Percentiles rank a stretch among this genome's conserved stretches.
phyloP scores from a whole-genome alignment of 164 flowering plant genomes.

The Umbilicus rupestris region DNA sequence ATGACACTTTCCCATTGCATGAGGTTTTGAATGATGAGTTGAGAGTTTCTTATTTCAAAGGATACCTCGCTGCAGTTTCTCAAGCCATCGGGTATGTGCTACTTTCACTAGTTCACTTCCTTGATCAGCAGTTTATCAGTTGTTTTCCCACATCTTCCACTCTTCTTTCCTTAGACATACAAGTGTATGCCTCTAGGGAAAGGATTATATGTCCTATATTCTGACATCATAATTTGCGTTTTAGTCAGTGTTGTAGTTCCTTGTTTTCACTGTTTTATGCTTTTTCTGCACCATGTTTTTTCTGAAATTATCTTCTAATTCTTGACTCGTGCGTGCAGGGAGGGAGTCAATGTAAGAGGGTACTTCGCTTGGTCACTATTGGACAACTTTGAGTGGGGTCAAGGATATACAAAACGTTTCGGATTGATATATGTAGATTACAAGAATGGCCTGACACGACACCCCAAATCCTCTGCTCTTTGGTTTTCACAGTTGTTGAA shows the following conservation, averaged over 20 bases:
- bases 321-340: too few relatives aligned
- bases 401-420: slow-evolving; percentile 85
- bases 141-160: neutral
- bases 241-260: too few relatives aligned
- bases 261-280: too few relatives aligned
- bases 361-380: slow-evolving; percentile 87
- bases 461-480: slow-evolving; percentile 78
- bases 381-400: slow-evolving; percentile 84
- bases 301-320: neutral
- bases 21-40: slow-evolving; percentile 73
- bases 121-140: neutral
- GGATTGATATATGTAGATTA: slow-evolving; percentile 78
- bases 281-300: too few relatives aligned
- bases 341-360: slow-evolving; percentile 68
- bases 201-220: too few relatives aligned
- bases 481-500: slow-evolving; percentile 71
- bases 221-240: too few relatives aligned
- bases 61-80: slow-evolving; percentile 67
- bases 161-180: too few relatives aligned
- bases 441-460: slow-evolving; percentile 70
- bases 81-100: slow-evolving; percentile 57
- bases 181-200: too few relatives aligned
- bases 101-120: neutral
- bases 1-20: slow-evolving; percentile 34
- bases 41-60: slow-evolving; percentile 60